phyloP scores from a whole-genome alignment of 192 early-diverging fungal genomes.

The Dissophora globulifera region DNA sequence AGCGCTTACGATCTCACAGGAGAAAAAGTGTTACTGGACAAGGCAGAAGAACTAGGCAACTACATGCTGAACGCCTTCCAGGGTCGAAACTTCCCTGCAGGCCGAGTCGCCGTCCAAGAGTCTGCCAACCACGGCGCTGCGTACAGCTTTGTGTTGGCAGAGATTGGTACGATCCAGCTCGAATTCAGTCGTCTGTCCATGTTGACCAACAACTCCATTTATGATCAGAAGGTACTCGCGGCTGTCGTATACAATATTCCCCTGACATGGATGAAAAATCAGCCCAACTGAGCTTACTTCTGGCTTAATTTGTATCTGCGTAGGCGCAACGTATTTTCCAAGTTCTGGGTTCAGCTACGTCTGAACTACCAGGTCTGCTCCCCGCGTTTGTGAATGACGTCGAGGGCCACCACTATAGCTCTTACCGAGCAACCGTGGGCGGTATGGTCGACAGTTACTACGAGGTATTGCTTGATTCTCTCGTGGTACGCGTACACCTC shows the following conservation, averaged over 20 bases:
- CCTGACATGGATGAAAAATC: no score
- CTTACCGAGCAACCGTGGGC: slow-evolving; percentile 51
- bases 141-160: slow-evolving; percentile 62
- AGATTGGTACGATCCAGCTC: slow-evolving; percentile 82
- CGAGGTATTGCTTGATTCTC: slow-evolving; percentile 57
- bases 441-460: slow-evolving; percentile 69
- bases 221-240: slow-evolving; percentile 66
- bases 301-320: no score
- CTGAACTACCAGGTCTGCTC: slow-evolving; percentile 31
- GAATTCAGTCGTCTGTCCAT: slow-evolving; percentile 86
- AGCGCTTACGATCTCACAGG: slow-evolving; percentile 85
- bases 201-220: slow-evolving; percentile 77
- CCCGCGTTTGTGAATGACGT: neutral
- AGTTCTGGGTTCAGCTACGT: slow-evolving; percentile 14
- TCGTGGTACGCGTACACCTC: neutral
- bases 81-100: slow-evolving; percentile 11
- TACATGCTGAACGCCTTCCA: slow-evolving; percentile 76
- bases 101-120: slow-evolving; percentile 16
- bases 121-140: slow-evolving; percentile 11
- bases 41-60: slow-evolving; percentile 76
- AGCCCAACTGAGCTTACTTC: no score
- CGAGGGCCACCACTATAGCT: slow-evolving; percentile 1
- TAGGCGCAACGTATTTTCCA: slow-evolving; percentile 36
- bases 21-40: slow-evolving; percentile 73
- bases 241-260: no score